Base-by-base conservation (phyloP, 305 asterid species). In the Striga hermonthica region DNA sequence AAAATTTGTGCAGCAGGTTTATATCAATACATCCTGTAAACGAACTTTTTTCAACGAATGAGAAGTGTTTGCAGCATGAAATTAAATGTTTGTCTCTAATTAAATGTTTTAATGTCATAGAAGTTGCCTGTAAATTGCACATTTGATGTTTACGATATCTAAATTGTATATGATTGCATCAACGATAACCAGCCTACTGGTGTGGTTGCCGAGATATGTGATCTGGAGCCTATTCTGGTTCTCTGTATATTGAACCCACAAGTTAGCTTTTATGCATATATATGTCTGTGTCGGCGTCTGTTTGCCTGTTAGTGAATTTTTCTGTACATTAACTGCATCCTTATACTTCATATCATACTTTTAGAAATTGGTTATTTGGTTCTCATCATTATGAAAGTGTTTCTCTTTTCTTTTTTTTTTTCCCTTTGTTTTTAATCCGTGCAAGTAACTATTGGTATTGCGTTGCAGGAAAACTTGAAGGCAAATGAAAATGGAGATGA, bases 401-500 rank as follows among this genome's bases (percentile, higher is more conserved):
- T 22, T 22, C 31, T 22, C 31, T 22, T 22, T 22, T 22, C 31
- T 22, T 22, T 22, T 22, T 1, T 22, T 22, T 22, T 22, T 22
- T n/a, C n/a, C n/a, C 31, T 22, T 22, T 22, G 31, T n/a, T 57
- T 1, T 35, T 35, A 11, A 45, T 39, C 47, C 28, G 22, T 69
- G 68, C 62, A 40, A 53, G 50, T 70, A 28, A 62, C 59, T 45
- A 38, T 59, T 58, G 56, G 66, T 65, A 60, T 43, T 66, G 47
- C 77, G 56, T 65, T 66, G 74, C 83, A 85, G 97, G 93, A 83
- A 68, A 83, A 75, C 43, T 67, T 61, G 59, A 78, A 77, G 53
- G 70, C 48, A 53, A 65, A 14, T 62, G 79, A 78, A 64, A 76
- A 66, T 52, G 81, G 72, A 69, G 75, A 65, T 62, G 68, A 65